Evolutionary conservation across 495 filamentous ascomycete species (phyloP).

Genomic region (Tuber borchii): DNA sequence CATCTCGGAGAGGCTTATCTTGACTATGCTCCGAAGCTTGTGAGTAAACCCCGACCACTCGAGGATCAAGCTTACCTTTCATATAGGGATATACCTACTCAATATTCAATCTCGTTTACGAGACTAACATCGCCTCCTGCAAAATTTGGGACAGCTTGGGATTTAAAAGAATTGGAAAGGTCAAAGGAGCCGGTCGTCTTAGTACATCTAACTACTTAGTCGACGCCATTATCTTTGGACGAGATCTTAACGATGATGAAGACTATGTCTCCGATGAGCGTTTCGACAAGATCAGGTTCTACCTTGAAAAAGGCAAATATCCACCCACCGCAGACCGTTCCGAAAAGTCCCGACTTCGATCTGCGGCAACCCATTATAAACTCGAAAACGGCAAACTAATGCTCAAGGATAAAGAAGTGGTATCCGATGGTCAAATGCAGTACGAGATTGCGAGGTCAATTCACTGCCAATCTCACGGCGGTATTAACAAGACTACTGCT

Average conservation of each 20-base stretch:
- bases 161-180: slow-evolving; percentile 90
- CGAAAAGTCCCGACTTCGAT: slow-evolving; percentile 87
- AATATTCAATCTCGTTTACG: slow-evolving; percentile 97
- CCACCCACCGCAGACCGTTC: slow-evolving; percentile 88
- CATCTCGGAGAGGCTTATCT: slow-evolving; percentile 91
- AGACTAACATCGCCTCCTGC: slow-evolving; percentile 91
- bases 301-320: slow-evolving; percentile 91
- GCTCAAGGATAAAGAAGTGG: slow-evolving; percentile 96
- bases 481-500: slow-evolving; percentile 97
- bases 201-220: slow-evolving; percentile 71
- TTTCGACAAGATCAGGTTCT: slow-evolving; percentile 97
- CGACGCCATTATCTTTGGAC: slow-evolving; percentile 94
- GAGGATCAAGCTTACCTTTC: slow-evolving; percentile 5
- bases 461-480: slow-evolving; percentile 69
- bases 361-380: slow-evolving; percentile 93
- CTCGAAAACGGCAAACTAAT: slow-evolving; percentile 73
- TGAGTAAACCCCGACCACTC: slow-evolving; percentile 33
- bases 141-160: slow-evolving; percentile 97
- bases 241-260: slow-evolving; percentile 70
- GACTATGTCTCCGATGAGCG: slow-evolving; percentile 91
- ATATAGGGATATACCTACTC: slow-evolving; percentile 81
- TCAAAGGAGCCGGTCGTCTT: slow-evolving; percentile 80
- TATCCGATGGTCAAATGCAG: slow-evolving; percentile 82
- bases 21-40: slow-evolving; percentile 86
- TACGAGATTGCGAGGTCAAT: slow-evolving; percentile 77